phyloP scores from a whole-genome alignment of 805 yeast species.

The Dipodascus albidus region DNA sequence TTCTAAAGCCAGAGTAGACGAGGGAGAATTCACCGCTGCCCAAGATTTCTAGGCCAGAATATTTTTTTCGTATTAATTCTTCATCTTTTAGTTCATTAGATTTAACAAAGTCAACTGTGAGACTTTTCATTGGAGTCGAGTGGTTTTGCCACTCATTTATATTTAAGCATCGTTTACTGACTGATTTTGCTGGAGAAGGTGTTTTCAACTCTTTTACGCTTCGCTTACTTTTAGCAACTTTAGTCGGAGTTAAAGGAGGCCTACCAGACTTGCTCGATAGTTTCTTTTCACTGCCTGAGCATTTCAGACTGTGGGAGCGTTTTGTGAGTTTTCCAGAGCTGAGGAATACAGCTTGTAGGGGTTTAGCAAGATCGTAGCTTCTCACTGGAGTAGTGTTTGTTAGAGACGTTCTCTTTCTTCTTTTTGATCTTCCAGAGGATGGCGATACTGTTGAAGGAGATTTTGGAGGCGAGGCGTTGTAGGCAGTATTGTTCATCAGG shows the following conservation, averaged over 20 bases:
- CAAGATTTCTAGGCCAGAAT: conserved; percentile 19
- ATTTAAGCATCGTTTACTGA: neutral
- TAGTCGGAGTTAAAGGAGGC: neutral
- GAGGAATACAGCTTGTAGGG: neutral
- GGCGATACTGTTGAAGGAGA: neutral
- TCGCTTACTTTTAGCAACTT: neutral
- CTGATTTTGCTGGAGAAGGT: neutral
- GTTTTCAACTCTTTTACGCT: neutral
- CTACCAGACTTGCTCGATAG: neutral
- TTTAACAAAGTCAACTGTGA: neutral
- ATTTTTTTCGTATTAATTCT: neutral
- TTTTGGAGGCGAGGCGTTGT: neutral
- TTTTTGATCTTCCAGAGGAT: neutral
- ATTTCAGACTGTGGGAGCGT: neutral
- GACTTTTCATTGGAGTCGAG: neutral
- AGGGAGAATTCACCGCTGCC: conserved; percentile 86
- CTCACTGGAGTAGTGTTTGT: neutral
- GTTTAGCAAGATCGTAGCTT: neutral
- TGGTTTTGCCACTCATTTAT: neutral
- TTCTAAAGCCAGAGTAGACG: conserved; percentile 58
- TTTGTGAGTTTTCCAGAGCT: conserved; percentile 1
- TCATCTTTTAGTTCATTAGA: neutral
- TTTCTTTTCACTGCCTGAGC: neutral
- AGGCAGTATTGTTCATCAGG: neutral
- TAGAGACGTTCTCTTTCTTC: neutral